These are phyloP conservation scores for Sugiyamaella floridensis DNA, from an alignment of 805 yeast genomes.

Conservation along the genomic window DNA sequence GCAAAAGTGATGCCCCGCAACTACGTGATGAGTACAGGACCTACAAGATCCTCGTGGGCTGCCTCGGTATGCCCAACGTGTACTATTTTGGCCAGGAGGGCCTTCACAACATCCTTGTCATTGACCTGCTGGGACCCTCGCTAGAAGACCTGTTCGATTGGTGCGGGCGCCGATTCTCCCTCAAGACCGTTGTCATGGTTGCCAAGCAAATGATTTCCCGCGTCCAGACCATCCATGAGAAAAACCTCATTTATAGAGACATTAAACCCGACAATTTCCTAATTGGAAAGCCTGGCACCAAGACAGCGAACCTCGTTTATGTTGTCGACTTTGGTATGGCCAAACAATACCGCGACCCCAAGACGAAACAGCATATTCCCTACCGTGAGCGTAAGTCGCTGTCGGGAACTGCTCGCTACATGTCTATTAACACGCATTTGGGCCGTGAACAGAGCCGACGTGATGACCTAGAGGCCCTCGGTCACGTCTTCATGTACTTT, in stretches of 20 bases:
- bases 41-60: constrained; percentile 79
- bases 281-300: constrained; percentile 80
- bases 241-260: constrained; percentile 89
- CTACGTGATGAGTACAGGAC: constrained; percentile 93
- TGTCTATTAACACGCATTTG: constrained; percentile 94
- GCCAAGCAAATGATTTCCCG: constrained; percentile 91
- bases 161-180: constrained; percentile 87
- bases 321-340: constrained; percentile 99
- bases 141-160: constrained; percentile 95
- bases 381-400: constrained; percentile 92
- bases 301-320: constrained; percentile 78
- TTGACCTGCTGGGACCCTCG: constrained; percentile 92
- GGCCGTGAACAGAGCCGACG: constrained; percentile 96
- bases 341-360: constrained; percentile 93
- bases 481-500: constrained; percentile 94
- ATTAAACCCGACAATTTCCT: constrained; percentile 96
- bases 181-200: constrained; percentile 86
- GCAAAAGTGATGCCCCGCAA: constrained; percentile 97
- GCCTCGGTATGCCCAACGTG: constrained; percentile 88
- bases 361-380: constrained; percentile 91
- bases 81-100: constrained; percentile 99
- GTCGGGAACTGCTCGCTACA: constrained; percentile 97
- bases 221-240: constrained; percentile 80
- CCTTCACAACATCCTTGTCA: constrained; percentile 87
- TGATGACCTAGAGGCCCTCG: constrained; percentile 93